A percentile compares a stretch with the other conserved stretches of the same genome.
Conservation (phyloP, 345 rosid genomes). For the Durio zibethinus region DNA sequence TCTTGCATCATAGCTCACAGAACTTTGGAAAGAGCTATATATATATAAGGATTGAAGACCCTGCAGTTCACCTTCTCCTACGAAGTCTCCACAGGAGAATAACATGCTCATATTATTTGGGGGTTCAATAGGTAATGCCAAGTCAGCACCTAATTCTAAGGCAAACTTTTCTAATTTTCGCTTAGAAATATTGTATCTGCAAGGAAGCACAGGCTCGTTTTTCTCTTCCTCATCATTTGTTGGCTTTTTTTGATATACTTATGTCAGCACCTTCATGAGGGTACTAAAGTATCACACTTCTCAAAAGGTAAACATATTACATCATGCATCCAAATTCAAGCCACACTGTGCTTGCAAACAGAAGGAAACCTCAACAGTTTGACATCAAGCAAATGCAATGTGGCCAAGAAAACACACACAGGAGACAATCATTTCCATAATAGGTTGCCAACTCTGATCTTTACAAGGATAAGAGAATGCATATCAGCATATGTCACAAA, state of each 20-base stretch:
- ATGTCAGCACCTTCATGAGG: background rate
- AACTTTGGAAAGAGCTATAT: background rate
- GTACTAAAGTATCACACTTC: background rate
- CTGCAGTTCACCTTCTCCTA: background rate
- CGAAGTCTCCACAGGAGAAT: background rate
- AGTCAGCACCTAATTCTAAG: background rate
- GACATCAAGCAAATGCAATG: background rate
- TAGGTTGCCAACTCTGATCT: background rate
- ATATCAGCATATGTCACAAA: background rate
- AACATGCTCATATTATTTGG: background rate
- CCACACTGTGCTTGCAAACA: background rate
- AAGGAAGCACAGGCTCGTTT: background rate
- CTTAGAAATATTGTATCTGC: background rate
- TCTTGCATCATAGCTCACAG: background rate
- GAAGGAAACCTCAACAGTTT: background rate
- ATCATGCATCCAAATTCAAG: background rate
- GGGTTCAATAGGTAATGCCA: background rate
- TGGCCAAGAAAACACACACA: background rate
- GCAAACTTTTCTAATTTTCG: background rate
- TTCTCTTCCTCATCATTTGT: background rate
- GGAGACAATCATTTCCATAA: background rate
- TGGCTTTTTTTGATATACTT: background rate
- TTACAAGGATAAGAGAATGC: background rate
- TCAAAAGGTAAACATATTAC: background rate
- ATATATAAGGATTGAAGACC: background rate